Percentiles rank a stretch among this genome's conserved stretches.
Evolutionary conservation across 352 stramenopile species (phyloP).

Genomic region (Globisporangium barbulae): DNA sequence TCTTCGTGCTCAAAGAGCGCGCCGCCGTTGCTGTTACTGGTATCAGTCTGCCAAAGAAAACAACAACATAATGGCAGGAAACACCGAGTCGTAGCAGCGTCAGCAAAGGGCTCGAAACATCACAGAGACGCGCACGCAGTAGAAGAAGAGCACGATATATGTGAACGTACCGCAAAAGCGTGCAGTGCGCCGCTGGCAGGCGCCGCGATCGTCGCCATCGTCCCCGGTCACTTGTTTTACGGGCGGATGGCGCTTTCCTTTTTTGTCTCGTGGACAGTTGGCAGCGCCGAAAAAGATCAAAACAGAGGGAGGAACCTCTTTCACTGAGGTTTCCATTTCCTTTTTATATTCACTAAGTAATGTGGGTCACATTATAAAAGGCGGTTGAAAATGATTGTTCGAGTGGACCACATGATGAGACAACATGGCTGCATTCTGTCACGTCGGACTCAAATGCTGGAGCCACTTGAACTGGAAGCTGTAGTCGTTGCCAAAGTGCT

Average conservation of each 20-base stretch:
- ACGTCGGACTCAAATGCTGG: not conserved
- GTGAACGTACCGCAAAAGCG: conserved; percentile 2
- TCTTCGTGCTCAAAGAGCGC: conserved; percentile 69
- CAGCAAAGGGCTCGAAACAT: not conserved
- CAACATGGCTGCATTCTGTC: no score
- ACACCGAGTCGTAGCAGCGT: not conserved
- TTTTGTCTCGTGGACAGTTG: not conserved
- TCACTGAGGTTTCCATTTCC: no score
- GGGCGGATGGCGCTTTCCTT: not conserved
- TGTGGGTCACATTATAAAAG: no score
- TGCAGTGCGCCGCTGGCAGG: conserved; percentile 1
- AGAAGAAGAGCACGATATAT: not conserved
- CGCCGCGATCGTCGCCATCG: conserved; percentile 13
- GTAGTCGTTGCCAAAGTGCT: conserved; percentile 24
- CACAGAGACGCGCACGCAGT: not conserved
- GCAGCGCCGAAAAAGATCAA: no score
- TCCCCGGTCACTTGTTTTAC: conserved; percentile 1
- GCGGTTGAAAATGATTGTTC: no score
- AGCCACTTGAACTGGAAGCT: conserved; percentile 6
- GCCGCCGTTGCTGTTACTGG: not conserved
- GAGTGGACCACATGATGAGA: no score
- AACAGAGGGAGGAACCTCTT: no score
- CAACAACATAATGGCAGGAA: not conserved
- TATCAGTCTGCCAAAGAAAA: not conserved
- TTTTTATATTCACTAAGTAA: no score